These are phyloP conservation scores for Kwoniella shandongensis DNA, from an alignment of 768 basidiomycete genomes.

Conservation along the genomic window DNA sequence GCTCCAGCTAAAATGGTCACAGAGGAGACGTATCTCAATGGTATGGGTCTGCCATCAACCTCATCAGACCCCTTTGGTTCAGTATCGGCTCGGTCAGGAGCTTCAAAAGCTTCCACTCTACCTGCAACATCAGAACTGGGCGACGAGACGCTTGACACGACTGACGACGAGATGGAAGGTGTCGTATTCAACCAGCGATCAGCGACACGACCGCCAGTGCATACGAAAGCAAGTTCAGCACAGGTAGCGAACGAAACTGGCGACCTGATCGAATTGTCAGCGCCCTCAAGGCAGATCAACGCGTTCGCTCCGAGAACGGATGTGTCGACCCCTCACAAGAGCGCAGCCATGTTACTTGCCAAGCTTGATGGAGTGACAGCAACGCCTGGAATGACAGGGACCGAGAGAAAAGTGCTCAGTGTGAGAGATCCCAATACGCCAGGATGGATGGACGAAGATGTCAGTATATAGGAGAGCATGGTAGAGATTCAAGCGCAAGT, in stretches of 20 bases:
- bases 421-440: constrained; percentile 17
- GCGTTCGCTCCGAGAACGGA: constrained; percentile 12
- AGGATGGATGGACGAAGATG: constrained; percentile 10
- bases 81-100: background rate
- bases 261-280: constrained; percentile 25
- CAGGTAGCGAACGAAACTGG: constrained; percentile 1
- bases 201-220: background rate
- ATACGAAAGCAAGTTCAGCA: background rate
- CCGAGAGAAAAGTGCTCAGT: constrained; percentile 16
- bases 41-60: background rate
- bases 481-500: too few relatives aligned
- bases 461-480: constrained; percentile 8
- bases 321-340: constrained; percentile 14
- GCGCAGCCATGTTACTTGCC: constrained; percentile 17
- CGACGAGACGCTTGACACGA: background rate
- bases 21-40: background rate
- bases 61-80: background rate
- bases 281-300: constrained; percentile 7
- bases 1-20: background rate
- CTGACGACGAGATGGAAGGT: constrained; percentile 6
- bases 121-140: constrained; percentile 11
- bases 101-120: constrained; percentile 11
- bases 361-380: constrained; percentile 16
- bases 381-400: constrained; percentile 1
- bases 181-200: constrained; percentile 7